Conservation (phyloP, 495 filamentous ascomycete genomes). For the Neurospora sp. region DNA sequence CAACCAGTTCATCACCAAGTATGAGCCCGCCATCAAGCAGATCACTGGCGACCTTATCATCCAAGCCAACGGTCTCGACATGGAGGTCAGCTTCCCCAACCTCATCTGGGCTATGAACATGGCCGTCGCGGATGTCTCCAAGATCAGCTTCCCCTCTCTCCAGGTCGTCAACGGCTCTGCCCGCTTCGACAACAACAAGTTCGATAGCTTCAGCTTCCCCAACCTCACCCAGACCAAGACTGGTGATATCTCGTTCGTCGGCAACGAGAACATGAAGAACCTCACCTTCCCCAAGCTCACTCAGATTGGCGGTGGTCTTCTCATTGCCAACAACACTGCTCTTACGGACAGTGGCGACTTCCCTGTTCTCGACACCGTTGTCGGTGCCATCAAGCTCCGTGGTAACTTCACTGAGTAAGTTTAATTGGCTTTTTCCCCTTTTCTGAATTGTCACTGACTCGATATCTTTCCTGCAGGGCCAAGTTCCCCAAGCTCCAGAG, state of each 20-base stretch:
- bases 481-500: constrained; percentile 56
- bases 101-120: constrained; percentile 71
- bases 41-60: constrained; percentile 55
- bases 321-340: constrained; percentile 79
- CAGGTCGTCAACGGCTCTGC: constrained; percentile 64
- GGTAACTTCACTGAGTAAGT: constrained; percentile 79
- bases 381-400: constrained; percentile 80
- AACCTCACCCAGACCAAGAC: constrained; percentile 63
- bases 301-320: constrained; percentile 63
- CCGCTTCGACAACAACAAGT: constrained; percentile 72
- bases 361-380: constrained; percentile 53
- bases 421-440: background rate
- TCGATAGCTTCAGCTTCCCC: constrained; percentile 56
- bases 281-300: constrained; percentile 60
- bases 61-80: constrained; percentile 50
- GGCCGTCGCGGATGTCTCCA: constrained; percentile 76
- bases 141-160: constrained; percentile 67
- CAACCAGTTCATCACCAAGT: constrained; percentile 58
- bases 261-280: constrained; percentile 66
- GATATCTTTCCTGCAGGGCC: constrained; percentile 40
- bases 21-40: constrained; percentile 62
- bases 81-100: constrained; percentile 59
- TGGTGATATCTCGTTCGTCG: constrained; percentile 69
- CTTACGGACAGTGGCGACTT: constrained; percentile 55
- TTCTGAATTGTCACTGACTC: background rate